Evolutionary conservation across 225 moss, liverwort and hornwort species (phyloP), one percentile per base, ranked within the genome.

Genomic region (Lunularia cruciata): DNA sequence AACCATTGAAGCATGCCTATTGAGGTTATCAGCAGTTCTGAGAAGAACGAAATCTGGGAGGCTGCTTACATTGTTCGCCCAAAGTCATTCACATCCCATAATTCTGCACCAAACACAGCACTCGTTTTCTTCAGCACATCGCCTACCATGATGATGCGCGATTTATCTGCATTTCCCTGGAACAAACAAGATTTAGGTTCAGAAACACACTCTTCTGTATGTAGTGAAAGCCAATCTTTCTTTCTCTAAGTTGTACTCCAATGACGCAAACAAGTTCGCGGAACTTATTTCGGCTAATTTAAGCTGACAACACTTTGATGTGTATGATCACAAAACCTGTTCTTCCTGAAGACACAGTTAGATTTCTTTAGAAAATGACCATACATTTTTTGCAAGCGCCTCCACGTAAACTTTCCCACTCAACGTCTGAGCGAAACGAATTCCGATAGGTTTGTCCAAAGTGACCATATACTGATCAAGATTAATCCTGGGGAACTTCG

Each of bases 381-480:
- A 25, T 31, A 91, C 94, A 77, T 95, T 63, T 51, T 84, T 88
- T 8, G 89, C 89, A 60, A 95, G 82, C 0, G 91, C 87, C 74
- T 95, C 94, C 27, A 95, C 91, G 33, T 79, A 89, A 28, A 91
- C 83, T 60, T 89, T 88, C 57, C 94, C 94, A 47, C 71, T 87
- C 32, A 86, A 75, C 26, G 83, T 86, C 64, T 95, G 91, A 26
- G 88, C 91, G 60, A 95, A 95, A 30, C 89, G 88, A 76, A 95
- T 84, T 1, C 94, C 94, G 0, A 89, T 83, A 0, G 94, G 91
- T 45, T 88, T 89, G 15, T 91, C 91, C 45, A 95, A 26, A 9
- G 89, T 89, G 22, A 95, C 85, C 86, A 91, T 89, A 53, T 91
- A 95, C 79, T 89, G 86, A 77, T 91, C 85, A 73, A 95, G 25